Evolutionary conservation across 148 eudicot species (phyloP), one percentile per base, ranked within the genome.

Genomic region (Pouteria glomerata): DNA sequence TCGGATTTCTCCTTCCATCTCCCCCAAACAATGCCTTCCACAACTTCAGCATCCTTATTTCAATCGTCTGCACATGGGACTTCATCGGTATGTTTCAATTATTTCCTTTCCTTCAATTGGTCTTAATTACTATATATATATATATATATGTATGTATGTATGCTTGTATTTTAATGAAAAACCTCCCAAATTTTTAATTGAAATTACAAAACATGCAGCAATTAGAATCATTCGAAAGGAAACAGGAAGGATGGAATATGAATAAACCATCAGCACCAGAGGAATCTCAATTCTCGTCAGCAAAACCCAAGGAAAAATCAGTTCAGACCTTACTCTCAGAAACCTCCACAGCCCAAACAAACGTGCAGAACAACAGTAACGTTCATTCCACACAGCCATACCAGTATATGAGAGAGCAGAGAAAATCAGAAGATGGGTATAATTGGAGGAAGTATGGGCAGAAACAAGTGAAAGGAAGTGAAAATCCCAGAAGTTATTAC

Each of bases 371-470:
- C 0, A 18, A 23, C 73, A 68, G 34, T 12, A 72, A 62, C 24
- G 24, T 14, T 31, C 71, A 58, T 7, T 50, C 29, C 29, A 21
- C 76, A 15, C 84, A 78, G 50, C 81, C 82, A 59, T 76, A 84
- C 51, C 90, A 86, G 27, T 81, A 77, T 76, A 58, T 76, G 45
- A 81, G 91, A 76, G 82, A 91, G 24, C 86, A 86, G 50, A 89
- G 66, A 52, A 80, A 80, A 76, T 84, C 91, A 23, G 94, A 89
- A 29, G 92, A 88, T 35, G 92, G 92, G 4, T 86, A 88, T 62
- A 85, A 84, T 7, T 90, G 96, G 96, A 77, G 94, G 33, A 91
- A 91, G 71, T 91, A 91, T 30, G 97, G 97, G 2, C 90, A 91
- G 41, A 91, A 91, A 60, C 90, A 87, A 70, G 94, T 91, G 12